Percentiles rank a stretch among this genome's conserved stretches.
Evolutionary conservation across 352 stramenopile species (phyloP).

Genomic region (Phytophthora melonis): DNA sequence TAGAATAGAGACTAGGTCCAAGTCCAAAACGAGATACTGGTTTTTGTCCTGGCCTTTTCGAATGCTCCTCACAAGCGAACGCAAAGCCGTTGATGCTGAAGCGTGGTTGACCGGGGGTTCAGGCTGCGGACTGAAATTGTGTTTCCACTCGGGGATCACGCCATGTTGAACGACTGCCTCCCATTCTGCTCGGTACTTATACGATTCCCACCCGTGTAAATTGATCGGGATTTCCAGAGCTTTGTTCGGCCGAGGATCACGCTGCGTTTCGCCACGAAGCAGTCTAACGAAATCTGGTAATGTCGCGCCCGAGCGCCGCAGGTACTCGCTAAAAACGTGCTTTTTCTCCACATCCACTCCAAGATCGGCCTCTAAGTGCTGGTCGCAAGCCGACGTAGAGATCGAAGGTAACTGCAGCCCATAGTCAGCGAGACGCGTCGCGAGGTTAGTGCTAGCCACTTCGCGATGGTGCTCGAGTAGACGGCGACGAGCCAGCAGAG

Average conservation of each 20-base stretch:
- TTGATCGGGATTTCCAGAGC: constrained; percentile 15
- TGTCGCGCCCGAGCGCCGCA: constrained; percentile 4
- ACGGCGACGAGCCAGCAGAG: background rate
- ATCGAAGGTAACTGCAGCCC: background rate
- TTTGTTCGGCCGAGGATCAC: constrained; percentile 17
- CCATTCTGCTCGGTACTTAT: constrained; percentile 10
- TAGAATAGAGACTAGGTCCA: background rate
- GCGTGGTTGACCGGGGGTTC: background rate
- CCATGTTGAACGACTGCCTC: constrained; percentile 14
- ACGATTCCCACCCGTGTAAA: too few species aligned
- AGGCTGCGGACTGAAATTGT: background rate
- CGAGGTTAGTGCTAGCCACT: background rate
- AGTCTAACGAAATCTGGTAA: constrained; percentile 20
- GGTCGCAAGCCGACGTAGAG: background rate
- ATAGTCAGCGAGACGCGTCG: background rate
- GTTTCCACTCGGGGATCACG: background rate
- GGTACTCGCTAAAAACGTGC: constrained; percentile 10
- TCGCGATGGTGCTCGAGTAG: background rate
- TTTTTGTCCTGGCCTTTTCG: background rate
- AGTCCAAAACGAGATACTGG: background rate
- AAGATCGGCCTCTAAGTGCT: too few species aligned
- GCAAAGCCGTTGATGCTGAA: background rate
- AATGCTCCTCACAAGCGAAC: background rate
- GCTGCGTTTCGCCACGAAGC: constrained; percentile 11
- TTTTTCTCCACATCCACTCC: constrained; percentile 13